Evolutionary conservation across 2,329 filamentous ascomycete species (phyloP), one percentile per base, ranked within the genome.

Genomic region (Dactylella cylindrospora): DNA sequence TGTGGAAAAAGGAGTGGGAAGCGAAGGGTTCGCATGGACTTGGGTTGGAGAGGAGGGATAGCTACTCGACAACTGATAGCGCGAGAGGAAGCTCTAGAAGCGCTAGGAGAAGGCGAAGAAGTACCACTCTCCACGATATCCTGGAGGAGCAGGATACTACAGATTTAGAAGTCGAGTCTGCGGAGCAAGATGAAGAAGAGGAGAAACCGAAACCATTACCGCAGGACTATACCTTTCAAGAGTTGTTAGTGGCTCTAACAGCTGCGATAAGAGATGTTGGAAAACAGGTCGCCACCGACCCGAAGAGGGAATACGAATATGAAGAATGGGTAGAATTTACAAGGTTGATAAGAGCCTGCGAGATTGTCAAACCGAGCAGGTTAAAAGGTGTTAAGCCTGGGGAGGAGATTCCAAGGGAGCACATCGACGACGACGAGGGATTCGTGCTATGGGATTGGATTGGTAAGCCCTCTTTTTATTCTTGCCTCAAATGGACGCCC

Each of bases 271-370:
- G 57, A 39, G 36, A 49, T 6, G 57, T 62, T 0, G 57, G 57
- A 3, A 10, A 26, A 45, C 49, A 62, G 12, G 43, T 62, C 2
- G 40, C 49, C 2, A 39, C 76, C 38, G 73, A 77, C 5, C 78
- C 80, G 1, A 76, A 78, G 0, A 83, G 83, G 51, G 79, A 78
- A 49, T 96, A 95, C 70, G 78, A 76, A 0, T 96, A 90, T 65
- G 83, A 90, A 66, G 85, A 95, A 70, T 95, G 90, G 90, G 86
- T 86, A 0, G 88, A 88, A 75, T 93, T 88, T 67, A 84, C 90
- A 4, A 80, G 81, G 22, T 77, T 95, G 26, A 87, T 95, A 32
- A 68, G 74, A 23, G 46, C 65, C 2, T 59, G 43, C 7, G 65
- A 62, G 46, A 8, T 2, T 66, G 72, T 23, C 62, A 73, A 3